Percentiles rank a stretch among this genome's conserved stretches.
These are phyloP conservation scores for Didymellaceae sp. DNA, from an alignment of 2,329 filamentous ascomycete species.

Conservation along the genomic window DNA sequence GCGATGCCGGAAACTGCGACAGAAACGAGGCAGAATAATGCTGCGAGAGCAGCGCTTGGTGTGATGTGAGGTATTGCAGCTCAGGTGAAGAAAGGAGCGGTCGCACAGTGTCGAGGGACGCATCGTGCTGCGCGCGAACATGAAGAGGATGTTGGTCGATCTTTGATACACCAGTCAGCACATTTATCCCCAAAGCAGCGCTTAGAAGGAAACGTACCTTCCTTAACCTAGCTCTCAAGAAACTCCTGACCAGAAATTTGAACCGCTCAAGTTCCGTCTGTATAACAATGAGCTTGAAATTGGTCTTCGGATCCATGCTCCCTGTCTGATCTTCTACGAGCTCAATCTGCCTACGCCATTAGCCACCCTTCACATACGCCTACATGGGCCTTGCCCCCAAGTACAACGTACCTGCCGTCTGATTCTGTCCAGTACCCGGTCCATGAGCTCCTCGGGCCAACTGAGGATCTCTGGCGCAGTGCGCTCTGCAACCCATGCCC, in stretches of 20 bases:
- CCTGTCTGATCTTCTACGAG: conserved; percentile 69
- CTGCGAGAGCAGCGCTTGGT: conserved; percentile 81
- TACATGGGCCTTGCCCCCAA: too few relatives aligned
- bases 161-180: conserved; percentile 49
- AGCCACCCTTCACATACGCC: conserved; percentile 18
- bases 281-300: conserved; percentile 91
- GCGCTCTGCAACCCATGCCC: conserved; percentile 91
- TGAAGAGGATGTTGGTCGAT: conserved; percentile 80
- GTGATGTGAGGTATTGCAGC: conserved; percentile 79
- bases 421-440: conserved; percentile 73
- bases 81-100: conserved; percentile 74
- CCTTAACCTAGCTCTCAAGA: conserved; percentile 81
- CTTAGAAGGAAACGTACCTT: conserved; percentile 64
- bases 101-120: conserved; percentile 58
- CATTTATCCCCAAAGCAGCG: background rate
- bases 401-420: conserved; percentile 46
- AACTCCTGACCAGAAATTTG: conserved; percentile 86
- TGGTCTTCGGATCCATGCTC: conserved; percentile 86
- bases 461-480: conserved; percentile 86
- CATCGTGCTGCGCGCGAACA: conserved; percentile 62
- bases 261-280: conserved; percentile 96
- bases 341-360: conserved; percentile 52
- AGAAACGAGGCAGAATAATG: conserved; percentile 90
- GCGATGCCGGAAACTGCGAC: conserved; percentile 74
- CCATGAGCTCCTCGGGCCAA: conserved; percentile 78